Evolutionary conservation across 2,329 filamentous ascomycete species (phyloP).

Genomic region (Venturia aucupariae): DNA sequence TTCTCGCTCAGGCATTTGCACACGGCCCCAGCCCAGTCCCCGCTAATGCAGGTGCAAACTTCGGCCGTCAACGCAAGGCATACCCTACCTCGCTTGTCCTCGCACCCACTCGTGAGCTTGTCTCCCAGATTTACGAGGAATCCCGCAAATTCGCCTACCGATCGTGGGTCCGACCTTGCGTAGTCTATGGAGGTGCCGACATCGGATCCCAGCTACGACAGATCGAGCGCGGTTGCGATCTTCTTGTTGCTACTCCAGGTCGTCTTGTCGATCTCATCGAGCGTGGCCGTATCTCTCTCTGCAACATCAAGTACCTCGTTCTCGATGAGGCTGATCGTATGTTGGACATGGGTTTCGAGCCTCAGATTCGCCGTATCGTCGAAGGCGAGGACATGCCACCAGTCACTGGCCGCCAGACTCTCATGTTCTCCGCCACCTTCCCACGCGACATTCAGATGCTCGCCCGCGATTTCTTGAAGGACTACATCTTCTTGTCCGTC

Average conservation of each 20-base stretch:
- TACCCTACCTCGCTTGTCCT: slow-evolving; percentile 94
- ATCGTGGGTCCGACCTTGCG: slow-evolving; percentile 96
- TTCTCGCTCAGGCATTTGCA: slow-evolving; percentile 93
- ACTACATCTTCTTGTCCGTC: slow-evolving; percentile 98
- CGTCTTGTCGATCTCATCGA: slow-evolving; percentile 97
- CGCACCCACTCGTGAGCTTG: slow-evolving; percentile 93
- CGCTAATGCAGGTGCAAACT: slow-evolving; percentile 56
- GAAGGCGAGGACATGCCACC: slow-evolving; percentile 96
- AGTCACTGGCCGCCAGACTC: slow-evolving; percentile 78
- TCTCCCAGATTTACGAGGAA: slow-evolving; percentile 98
- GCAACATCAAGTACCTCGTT: slow-evolving; percentile 98
- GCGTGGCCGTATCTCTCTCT: slow-evolving; percentile 92
- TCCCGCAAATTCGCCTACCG: slow-evolving; percentile 97
- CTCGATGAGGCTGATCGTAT: slow-evolving; percentile 99
- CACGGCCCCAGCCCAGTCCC: slow-evolving; percentile 70
- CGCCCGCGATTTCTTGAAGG: slow-evolving; percentile 95
- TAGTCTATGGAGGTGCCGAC: slow-evolving; percentile 98
- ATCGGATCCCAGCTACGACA: slow-evolving; percentile 97
- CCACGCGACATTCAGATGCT: slow-evolving; percentile 99
- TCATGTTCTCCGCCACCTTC: slow-evolving; percentile 99
- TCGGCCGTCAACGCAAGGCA: slow-evolving; percentile 91
- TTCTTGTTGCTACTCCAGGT: slow-evolving; percentile 93
- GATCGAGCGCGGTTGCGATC: slow-evolving; percentile 94
- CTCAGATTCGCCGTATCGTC: slow-evolving; percentile 96
- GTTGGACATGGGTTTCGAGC: slow-evolving; percentile 99